Percentiles rank a stretch among this genome's conserved stretches.
Evolutionary conservation across 306 rosid species (phyloP).

Genomic region (Lupinus albus): DNA sequence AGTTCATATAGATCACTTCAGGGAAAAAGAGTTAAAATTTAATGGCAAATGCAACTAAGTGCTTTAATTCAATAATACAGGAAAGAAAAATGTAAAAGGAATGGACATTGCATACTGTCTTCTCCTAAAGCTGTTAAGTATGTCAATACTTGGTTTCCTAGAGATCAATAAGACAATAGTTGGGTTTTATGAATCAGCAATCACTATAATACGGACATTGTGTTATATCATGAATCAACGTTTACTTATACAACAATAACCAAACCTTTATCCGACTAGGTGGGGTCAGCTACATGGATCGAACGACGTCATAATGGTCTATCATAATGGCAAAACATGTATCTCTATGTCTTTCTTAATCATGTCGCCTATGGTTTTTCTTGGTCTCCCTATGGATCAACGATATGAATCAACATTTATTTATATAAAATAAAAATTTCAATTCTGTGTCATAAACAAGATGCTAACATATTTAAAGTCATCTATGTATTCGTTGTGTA

Average conservation of each 20-base stretch:
- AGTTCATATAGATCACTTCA: background rate
- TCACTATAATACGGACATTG: background rate
- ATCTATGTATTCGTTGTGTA: background rate
- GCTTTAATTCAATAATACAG: background rate
- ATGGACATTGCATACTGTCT: background rate
- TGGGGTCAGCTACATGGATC: no score
- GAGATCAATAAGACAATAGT: conserved; percentile 9
- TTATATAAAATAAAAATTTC: background rate
- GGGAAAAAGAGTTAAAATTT: background rate
- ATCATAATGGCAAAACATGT: no score
- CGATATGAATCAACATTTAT: no score
- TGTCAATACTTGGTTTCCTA: background rate
- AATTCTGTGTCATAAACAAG: background rate
- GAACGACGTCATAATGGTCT: no score
- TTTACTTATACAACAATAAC: no score
- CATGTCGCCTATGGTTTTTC: no score
- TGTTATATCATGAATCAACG: background rate
- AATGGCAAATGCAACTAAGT: conserved; percentile 12
- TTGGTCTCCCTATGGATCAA: no score
- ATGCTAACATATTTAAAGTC: background rate
- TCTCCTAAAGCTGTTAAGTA: conserved; percentile 4
- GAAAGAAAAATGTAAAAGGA: background rate
- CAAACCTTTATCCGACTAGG: no score
- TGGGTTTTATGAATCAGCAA: conserved; percentile 1
- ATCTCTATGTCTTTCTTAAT: no score